A percentile compares a stretch with the other conserved stretches of the same genome.
Conservation (phyloP, 768 basidiomycete species). For the Rhizopogon roseolus region DNA sequence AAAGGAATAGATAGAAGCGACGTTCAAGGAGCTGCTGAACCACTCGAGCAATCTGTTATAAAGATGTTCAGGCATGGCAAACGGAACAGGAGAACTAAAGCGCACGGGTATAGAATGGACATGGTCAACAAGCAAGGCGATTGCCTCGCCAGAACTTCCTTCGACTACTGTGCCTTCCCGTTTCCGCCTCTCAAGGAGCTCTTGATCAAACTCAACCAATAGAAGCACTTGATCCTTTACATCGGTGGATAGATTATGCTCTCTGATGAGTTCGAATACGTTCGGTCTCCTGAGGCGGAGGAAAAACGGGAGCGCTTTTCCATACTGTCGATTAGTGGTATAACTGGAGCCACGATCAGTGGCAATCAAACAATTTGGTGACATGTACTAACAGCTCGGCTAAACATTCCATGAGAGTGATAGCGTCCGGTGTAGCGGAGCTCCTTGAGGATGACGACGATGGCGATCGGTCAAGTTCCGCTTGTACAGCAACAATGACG, state of each 20-base stretch:
- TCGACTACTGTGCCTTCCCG: slow-evolving; percentile 34
- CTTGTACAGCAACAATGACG: slow-evolving; percentile 85
- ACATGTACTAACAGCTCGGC: slow-evolving; percentile 69
- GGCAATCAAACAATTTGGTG: background rate
- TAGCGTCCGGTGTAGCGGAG: slow-evolving; percentile 39
- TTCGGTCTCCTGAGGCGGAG: slow-evolving; percentile 81
- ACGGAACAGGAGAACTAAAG: slow-evolving; percentile 2
- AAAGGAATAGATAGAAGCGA: slow-evolving; percentile 84
- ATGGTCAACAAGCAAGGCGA: slow-evolving; percentile 85
- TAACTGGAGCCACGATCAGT: slow-evolving; percentile 46
- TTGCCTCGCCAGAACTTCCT: slow-evolving; percentile 65
- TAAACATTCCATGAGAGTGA: slow-evolving; percentile 87
- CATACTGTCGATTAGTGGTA: slow-evolving; percentile 84
- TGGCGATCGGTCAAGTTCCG: slow-evolving; percentile 64
- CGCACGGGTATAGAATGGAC: slow-evolving; percentile 92
- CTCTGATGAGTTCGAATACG: slow-evolving; percentile 91
- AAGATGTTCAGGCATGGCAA: background rate
- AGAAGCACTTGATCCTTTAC: slow-evolving; percentile 91
- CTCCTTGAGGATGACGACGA: slow-evolving; percentile 45
- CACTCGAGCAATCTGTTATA: slow-evolving; percentile 73
- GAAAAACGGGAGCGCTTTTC: slow-evolving; percentile 89
- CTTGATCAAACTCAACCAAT: slow-evolving; percentile 92
- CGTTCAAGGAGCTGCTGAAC: slow-evolving; percentile 78
- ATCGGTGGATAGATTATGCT: slow-evolving; percentile 90
- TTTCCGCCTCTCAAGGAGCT: slow-evolving; percentile 61